Percentiles rank a stretch among this genome's conserved stretches.
Evolutionary conservation across 371 early-diverging fungal species (phyloP).

Genomic region (Syncephalis plumigaleata): DNA sequence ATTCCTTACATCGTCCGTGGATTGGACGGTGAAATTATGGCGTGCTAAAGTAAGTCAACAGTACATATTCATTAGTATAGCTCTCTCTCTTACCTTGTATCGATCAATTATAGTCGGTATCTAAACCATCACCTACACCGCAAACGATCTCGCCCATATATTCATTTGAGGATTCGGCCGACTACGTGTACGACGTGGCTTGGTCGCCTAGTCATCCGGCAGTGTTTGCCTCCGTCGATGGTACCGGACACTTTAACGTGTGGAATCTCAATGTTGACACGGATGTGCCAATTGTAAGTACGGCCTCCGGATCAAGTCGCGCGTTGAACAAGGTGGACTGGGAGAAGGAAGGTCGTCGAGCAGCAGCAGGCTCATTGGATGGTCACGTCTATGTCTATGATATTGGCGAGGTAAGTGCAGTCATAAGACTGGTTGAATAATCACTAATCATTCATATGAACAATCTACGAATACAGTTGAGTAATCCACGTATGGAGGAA

Average conservation of each 20-base stretch:
- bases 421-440: no score
- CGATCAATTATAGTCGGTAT: no score
- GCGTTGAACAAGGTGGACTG: slow-evolving; percentile 88
- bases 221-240: slow-evolving; percentile 83
- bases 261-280: slow-evolving; percentile 83
- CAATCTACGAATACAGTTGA: no score
- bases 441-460: no score
- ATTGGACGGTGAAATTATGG: slow-evolving; percentile 95
- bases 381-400: slow-evolving; percentile 81
- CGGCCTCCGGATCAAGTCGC: slow-evolving; percentile 40
- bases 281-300: slow-evolving; percentile 59
- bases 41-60: slow-evolving; percentile 41
- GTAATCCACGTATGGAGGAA: slow-evolving; percentile 30
- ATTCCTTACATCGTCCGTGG: slow-evolving; percentile 76
- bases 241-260: slow-evolving; percentile 70
- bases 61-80: not conserved
- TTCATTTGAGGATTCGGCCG: slow-evolving; percentile 82
- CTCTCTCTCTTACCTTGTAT: no score
- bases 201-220: slow-evolving; percentile 94
- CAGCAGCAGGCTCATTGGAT: slow-evolving; percentile 74
- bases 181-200: slow-evolving; percentile 89
- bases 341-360: slow-evolving; percentile 73
- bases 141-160: slow-evolving; percentile 42
- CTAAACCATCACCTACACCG: slow-evolving; percentile 37
- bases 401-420: slow-evolving; percentile 7